Conservation (phyloP, 305 asterid genomes). For the Striga hermonthica region DNA sequence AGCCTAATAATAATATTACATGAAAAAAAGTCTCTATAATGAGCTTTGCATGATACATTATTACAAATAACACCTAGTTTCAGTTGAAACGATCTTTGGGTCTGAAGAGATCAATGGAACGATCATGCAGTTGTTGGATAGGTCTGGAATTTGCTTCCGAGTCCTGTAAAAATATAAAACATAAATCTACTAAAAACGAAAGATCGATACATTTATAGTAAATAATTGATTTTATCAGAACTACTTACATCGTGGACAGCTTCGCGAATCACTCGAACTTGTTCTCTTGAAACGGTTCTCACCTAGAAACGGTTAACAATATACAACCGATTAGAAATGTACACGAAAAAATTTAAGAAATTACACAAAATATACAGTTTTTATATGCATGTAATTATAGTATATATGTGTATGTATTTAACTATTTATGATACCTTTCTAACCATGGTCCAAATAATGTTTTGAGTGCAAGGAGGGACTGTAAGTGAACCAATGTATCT, state of each 20-base stretch:
- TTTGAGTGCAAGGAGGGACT: conserved; percentile 64
- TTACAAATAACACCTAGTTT: conserved; percentile 1
- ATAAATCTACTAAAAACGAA: no score
- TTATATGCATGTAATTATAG: no score
- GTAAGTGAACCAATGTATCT: conserved; percentile 72
- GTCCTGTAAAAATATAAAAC: conserved; percentile 45
- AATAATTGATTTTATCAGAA: background rate
- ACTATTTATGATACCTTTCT: no score
- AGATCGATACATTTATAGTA: no score
- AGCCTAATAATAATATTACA: background rate
- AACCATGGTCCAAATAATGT: conserved; percentile 56
- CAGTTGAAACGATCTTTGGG: conserved; percentile 37
- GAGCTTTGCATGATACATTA: background rate
- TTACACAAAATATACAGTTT: background rate
- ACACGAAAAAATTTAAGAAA: background rate
- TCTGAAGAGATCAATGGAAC: conserved; percentile 38
- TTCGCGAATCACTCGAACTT: conserved; percentile 50
- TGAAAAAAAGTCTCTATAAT: background rate
- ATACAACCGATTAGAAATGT: background rate
- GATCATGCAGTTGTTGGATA: conserved; percentile 43
- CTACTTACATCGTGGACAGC: conserved; percentile 75
- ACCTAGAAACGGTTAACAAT: conserved; percentile 50
- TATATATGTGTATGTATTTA: no score
- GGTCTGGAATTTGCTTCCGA: conserved; percentile 54
- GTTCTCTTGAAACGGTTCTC: conserved; percentile 54